Evolutionary conservation across 2,329 filamentous ascomycete species (phyloP).

Genomic region (Bisporella sp.): DNA sequence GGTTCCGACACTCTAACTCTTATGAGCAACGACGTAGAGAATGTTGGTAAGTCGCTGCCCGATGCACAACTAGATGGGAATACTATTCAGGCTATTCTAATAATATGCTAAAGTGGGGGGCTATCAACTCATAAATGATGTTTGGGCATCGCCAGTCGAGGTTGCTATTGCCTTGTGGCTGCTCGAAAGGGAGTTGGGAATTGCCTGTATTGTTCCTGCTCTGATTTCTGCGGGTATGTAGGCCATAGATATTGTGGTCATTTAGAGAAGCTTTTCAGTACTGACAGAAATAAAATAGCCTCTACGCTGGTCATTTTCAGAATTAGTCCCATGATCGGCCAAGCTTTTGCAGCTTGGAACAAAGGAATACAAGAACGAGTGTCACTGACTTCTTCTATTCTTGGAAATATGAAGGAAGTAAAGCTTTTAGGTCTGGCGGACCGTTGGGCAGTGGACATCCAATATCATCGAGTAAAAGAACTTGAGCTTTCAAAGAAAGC

Average conservation of each 20-base stretch:
- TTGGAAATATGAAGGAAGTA: conserved; percentile 20
- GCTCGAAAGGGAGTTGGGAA: conserved; percentile 28
- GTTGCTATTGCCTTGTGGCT: conserved; percentile 30
- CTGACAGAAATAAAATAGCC: neutral
- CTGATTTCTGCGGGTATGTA: conserved; percentile 2
- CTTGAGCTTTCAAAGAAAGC: neutral
- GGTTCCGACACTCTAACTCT: neutral
- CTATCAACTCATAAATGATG: neutral
- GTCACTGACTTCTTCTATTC: conserved; percentile 9
- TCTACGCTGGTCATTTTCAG: neutral
- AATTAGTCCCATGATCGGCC: neutral
- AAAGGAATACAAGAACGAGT: conserved; percentile 7
- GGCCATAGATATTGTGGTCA: neutral
- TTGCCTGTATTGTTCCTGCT: conserved; percentile 11
- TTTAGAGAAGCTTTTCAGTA: neutral
- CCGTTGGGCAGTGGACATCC: conserved; percentile 25
- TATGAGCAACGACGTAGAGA: neutral
- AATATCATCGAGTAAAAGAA: conserved; percentile 21
- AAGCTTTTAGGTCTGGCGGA: conserved; percentile 25
- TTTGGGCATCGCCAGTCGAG: conserved; percentile 19
- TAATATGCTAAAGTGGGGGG: neutral
- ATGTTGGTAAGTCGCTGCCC: neutral
- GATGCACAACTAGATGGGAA: neutral
- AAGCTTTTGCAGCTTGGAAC: conserved; percentile 2
- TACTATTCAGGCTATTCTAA: neutral